Evolutionary conservation across 2,329 filamentous ascomycete species (phyloP), one percentile per base, ranked within the genome.

Genomic region (Nakataea oryzae): DNA sequence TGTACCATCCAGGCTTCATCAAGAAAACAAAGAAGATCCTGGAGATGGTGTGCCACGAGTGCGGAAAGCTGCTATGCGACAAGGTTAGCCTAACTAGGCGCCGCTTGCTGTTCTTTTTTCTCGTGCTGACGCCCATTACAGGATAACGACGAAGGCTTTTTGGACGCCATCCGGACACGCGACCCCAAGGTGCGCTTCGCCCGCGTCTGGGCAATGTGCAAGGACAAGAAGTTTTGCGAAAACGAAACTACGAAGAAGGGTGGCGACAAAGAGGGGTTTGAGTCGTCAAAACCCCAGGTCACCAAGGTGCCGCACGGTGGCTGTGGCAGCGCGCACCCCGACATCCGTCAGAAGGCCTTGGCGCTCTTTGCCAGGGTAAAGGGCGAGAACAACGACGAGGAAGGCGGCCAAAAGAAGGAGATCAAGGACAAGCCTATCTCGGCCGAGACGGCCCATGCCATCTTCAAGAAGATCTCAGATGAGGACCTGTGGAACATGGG

Each of bases 1-100:
- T 99, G 69, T 99, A 90, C 76, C 95, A 99, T 70, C 79, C 82
- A 80, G 95, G 95, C 71, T 99, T 97, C 78, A 89, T 99, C 79
- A 96, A 91, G 76, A 97, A 97, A 81, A 93, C 96, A 78, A 99
- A 99, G 83, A 99, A 97, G 82, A 86, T 99, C 70, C 82, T 99
- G 75, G 96, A 99, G 83, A 95, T 93, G 69, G 93, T 99, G 76
- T 99, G 96, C 84, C 93, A 96, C 80, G 97, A 96, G 77, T 99
- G 96, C 83, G 93, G 93, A 79, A 96, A 95, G 82, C 91, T 97
- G 73, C 86, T 96, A 82, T 89, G 92, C 78, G 93, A 97, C 85
- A 90, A 91, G 88, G 93, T 97, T 88, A 91, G 93, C 96, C 81
- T 82, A 29, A 57, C 54, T 54, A 26, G 56, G 26, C 56, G 21